Percentiles rank a stretch among this genome's conserved stretches.
phyloP scores from a whole-genome alignment of 2,329 filamentous ascomycete genomes.

The Sarocladiaceae sp. region DNA sequence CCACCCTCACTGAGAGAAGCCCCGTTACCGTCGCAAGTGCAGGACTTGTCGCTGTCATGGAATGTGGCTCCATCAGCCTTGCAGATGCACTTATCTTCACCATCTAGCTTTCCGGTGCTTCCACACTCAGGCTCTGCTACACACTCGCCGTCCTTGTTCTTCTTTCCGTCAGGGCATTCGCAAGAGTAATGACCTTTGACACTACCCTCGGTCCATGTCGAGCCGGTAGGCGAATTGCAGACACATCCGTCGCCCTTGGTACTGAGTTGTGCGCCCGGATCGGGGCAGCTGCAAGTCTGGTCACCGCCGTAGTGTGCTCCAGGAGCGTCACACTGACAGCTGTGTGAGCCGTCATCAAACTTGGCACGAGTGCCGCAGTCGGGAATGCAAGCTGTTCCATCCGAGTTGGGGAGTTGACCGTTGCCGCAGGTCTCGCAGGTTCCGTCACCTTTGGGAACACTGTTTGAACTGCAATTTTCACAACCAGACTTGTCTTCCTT shows the following conservation, averaged over 20 bases:
- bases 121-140: not conserved
- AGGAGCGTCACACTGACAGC: not conserved
- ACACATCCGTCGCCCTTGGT: not conserved
- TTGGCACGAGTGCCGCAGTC: slow-evolving; percentile 2
- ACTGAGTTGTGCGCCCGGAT: not conserved
- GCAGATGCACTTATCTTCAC: not conserved
- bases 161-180: not conserved
- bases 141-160: not conserved
- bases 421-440: not conserved
- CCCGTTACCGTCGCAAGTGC: not conserved
- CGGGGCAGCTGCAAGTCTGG: slow-evolving; percentile 8
- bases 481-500: slow-evolving; percentile 1
- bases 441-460: slow-evolving; percentile 3
- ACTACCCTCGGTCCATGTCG: not conserved
- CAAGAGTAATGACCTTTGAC: not conserved
- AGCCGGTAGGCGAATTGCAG: not conserved
- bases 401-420: not conserved
- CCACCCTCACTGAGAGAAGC: not conserved
- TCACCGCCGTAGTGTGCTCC: not conserved
- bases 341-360: not conserved
- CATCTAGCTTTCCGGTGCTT: not conserved
- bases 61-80: slow-evolving; percentile 1
- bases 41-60: not conserved
- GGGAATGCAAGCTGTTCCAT: not conserved
- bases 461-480: not conserved